A percentile compares a stretch with the other conserved stretches of the same genome.
These are phyloP conservation scores for Nakaseomyces glabratus DNA, from an alignment of 1,139 yeast species.

Conservation along the genomic window DNA sequence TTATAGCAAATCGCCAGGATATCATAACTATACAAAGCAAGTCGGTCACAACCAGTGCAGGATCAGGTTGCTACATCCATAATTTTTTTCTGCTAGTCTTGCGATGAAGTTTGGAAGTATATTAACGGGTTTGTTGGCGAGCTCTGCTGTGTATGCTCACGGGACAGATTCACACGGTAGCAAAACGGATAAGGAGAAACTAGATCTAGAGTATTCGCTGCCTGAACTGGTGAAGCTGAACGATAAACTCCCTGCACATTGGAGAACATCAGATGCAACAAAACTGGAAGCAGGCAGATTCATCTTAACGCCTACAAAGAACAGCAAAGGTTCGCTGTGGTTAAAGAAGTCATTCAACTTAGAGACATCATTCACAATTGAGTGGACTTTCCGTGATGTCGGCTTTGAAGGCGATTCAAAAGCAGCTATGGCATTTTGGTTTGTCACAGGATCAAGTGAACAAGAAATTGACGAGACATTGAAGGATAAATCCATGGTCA, in stretches of 20 bases:
- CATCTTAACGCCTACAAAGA: conserved; percentile 38
- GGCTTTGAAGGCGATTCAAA: conserved; percentile 37
- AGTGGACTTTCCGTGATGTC: conserved; percentile 47
- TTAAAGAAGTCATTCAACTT: conserved; percentile 31
- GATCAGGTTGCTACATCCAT: too few species aligned
- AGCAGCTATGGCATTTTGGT: conserved; percentile 48
- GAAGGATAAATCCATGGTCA: conserved; percentile 14
- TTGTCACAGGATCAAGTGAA: conserved; percentile 14
- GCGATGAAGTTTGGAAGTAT: background rate
- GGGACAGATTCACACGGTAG: background rate
- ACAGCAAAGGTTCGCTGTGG: conserved; percentile 44
- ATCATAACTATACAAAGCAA: too few species aligned
- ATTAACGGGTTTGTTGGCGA: background rate
- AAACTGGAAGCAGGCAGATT: conserved; percentile 36
- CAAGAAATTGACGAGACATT: background rate
- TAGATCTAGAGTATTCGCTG: conserved; percentile 31
- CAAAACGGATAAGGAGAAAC: conserved; percentile 10
- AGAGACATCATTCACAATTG: conserved; percentile 45
- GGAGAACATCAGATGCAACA: conserved; percentile 33
- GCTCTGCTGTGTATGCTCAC: conserved; percentile 3
- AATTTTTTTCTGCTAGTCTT: background rate
- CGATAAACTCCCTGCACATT: conserved; percentile 20
- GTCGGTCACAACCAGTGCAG: too few species aligned
- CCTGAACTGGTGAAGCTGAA: conserved; percentile 31
- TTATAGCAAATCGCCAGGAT: too few species aligned